Conservation (phyloP, 441 rosid species). For the Mallotus japonicus region DNA sequence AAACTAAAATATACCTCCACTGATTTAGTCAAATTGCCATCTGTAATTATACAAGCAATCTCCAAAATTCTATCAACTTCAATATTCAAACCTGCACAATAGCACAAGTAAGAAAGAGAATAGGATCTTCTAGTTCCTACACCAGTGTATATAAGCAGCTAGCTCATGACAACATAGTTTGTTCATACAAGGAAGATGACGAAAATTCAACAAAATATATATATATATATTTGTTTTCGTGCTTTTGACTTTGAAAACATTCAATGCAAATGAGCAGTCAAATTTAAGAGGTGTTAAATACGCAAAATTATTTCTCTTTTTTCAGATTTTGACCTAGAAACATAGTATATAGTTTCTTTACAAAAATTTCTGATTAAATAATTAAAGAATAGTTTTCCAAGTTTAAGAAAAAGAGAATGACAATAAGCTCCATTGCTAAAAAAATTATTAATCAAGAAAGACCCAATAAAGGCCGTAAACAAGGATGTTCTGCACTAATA, state of each 20-base stretch:
- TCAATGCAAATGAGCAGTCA: neutral
- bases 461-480: too few relatives aligned
- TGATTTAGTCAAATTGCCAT: slow-evolving; percentile 67
- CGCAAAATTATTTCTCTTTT: too few relatives aligned
- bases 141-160: neutral
- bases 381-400: too few relatives aligned
- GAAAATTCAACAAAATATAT: neutral
- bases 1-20: slow-evolving; percentile 57
- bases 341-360: too few relatives aligned
- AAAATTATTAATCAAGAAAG: too few relatives aligned
- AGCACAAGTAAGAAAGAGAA: slow-evolving; percentile 10
- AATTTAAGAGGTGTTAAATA: too few relatives aligned
- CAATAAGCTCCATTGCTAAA: too few relatives aligned
- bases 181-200: neutral
- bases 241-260: neutral
- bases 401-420: too few relatives aligned
- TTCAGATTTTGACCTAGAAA: too few relatives aligned
- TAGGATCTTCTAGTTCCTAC: neutral
- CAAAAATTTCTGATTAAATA: too few relatives aligned
- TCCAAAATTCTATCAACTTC: slow-evolving; percentile 88
- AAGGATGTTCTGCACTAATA: too few relatives aligned
- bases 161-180: neutral
- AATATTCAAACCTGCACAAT: slow-evolving; percentile 59
- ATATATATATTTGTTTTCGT: neutral
- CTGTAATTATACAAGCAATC: slow-evolving; percentile 88